Conservation (phyloP, 2,329 filamentous ascomycete species). For the Aschersonia sp. region DNA sequence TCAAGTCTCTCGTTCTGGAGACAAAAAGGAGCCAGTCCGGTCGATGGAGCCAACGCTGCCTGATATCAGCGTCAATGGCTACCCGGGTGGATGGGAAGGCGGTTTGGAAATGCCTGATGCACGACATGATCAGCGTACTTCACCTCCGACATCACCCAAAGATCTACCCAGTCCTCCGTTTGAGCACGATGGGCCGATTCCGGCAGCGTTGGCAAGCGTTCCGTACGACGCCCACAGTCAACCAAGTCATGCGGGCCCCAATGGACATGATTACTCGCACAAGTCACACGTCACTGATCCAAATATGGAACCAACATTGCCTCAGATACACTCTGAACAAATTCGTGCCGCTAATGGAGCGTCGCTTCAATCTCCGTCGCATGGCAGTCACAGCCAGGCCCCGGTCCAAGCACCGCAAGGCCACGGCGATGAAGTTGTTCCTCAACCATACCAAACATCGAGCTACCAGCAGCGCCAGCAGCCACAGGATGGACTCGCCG, state of each 20-base stretch:
- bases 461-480: neutral
- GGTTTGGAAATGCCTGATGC: constrained; percentile 13
- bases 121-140: constrained; percentile 14
- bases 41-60: constrained; percentile 21
- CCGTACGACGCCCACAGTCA: constrained; percentile 4
- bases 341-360: constrained; percentile 5
- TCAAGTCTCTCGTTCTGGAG: constrained; percentile 4
- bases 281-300: constrained; percentile 16
- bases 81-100: constrained; percentile 12
- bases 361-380: constrained; percentile 3
- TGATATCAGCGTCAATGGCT: constrained; percentile 21
- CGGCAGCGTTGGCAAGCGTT: constrained; percentile 4
- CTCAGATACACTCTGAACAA: constrained; percentile 3
- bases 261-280: neutral
- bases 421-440: constrained; percentile 13
- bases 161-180: constrained; percentile 9
- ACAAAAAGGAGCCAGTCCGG: constrained; percentile 13
- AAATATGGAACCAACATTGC: constrained; percentile 6
- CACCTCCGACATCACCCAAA: constrained; percentile 14
- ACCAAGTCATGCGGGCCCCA: neutral
- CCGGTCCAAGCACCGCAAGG: constrained; percentile 17
- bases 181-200: constrained; percentile 6
- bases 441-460: constrained; percentile 3
- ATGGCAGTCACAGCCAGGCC: constrained; percentile 8
- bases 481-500: constrained; percentile 24